Evolutionary conservation across 305 asterid species (phyloP), one percentile per base, ranked within the genome.

Genomic region (Fraxinus ornus): DNA sequence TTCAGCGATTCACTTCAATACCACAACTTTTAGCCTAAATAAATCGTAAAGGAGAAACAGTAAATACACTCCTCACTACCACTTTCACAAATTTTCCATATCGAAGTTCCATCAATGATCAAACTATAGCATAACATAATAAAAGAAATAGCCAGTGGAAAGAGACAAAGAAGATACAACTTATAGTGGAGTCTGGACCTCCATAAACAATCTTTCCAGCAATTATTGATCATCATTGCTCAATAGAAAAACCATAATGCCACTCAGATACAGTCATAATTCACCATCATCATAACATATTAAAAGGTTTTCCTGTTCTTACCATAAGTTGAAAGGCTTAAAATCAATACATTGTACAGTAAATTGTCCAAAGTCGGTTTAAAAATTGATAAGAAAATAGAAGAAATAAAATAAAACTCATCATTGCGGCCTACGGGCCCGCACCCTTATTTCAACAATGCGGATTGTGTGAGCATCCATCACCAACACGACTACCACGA

Each of bases 101-200:
- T 57, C 74, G 79, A 84, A 85, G 84, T 30, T 79, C 80, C 76
- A 78, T 66, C 82, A 81, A 33, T 33, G 76, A 72, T 32, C 44
- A 72, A 32, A 84, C 78, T 73, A 85, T 62, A 75, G 83, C 36
- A 79, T 78, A 85, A 78, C 76, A 84, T 72, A 84, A 75, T 80
- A 84, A 85, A 82, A 83, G 81, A 83, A 85, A 81, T 78, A 21
- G 86, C 47, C 72, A 87, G 83, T 75, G 88, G 85, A 84, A 87
- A 84, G 60, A 79, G 90, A 87, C 89, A 89, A 88, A 88, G 89
- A 87, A 83, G 86, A 81, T 78, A 85, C 83, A 80, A 78, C 84
- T 87, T 78, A 79, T 83, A 87, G 87, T 90, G 93, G 89, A 90
- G 83, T 78, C 76, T 80, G 86, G 88, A 85, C 90, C 90, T 85